These are phyloP conservation scores for Cupressus sempervirens DNA, from an alignment of 75 land plant genomes.

Conservation along the genomic window DNA sequence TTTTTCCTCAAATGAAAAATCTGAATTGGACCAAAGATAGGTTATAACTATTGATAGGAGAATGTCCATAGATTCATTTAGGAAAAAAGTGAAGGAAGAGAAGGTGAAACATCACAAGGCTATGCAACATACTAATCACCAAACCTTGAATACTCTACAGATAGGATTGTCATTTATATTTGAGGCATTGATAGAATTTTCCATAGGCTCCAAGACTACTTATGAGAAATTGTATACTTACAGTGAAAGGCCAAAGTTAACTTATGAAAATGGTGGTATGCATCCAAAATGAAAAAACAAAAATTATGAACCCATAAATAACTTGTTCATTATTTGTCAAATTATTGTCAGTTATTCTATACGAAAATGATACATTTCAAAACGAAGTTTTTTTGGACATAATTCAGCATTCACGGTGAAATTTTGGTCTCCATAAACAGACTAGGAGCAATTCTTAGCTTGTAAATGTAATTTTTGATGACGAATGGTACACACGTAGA, in stretches of 20 bases:
- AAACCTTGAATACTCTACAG: constrained; percentile 64
- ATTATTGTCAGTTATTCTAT: background rate
- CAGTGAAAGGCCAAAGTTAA: constrained; percentile 13
- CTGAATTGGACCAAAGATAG: constrained; percentile 18
- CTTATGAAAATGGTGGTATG: constrained; percentile 21
- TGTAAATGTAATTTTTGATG: constrained; percentile 7
- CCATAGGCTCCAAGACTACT: constrained; percentile 33
- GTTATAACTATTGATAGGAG: constrained; percentile 29
- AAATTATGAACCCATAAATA: background rate
- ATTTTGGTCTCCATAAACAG: background rate
- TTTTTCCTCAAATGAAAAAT: constrained; percentile 18
- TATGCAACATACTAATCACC: constrained; percentile 54
- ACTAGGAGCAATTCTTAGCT: constrained; percentile 1
- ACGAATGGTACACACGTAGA: constrained; percentile 2
- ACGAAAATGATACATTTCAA: background rate
- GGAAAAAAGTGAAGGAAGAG: constrained; percentile 56
- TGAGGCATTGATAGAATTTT: constrained; percentile 68
- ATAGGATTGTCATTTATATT: constrained; percentile 67
- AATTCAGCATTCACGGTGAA: background rate
- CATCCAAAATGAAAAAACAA: constrained; percentile 10
- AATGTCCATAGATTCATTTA: constrained; percentile 44
- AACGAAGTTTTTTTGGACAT: background rate
- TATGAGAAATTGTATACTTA: constrained; percentile 32
- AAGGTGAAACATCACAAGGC: constrained; percentile 51
- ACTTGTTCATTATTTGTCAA: background rate